phyloP scores from a whole-genome alignment of 1,139 yeast species.

The Lodderomyces margitis region DNA sequence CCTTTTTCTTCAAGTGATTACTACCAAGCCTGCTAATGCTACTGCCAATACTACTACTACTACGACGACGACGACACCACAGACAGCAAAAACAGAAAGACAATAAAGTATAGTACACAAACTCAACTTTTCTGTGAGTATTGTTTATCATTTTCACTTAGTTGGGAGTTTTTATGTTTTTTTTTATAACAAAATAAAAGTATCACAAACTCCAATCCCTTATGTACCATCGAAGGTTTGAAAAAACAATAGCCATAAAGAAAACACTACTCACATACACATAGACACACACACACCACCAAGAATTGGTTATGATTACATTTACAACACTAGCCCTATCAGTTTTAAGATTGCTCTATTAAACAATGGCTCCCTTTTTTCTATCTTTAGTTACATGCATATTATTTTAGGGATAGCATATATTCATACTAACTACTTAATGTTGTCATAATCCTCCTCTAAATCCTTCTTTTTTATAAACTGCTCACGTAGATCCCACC shows the following conservation, averaged over 20 bases:
- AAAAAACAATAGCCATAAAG: neutral
- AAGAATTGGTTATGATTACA: too few species aligned
- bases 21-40: too few species aligned
- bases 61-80: too few species aligned
- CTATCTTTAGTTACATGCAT: neutral
- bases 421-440: conserved; percentile 1
- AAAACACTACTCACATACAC: neutral
- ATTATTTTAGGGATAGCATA: neutral
- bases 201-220: neutral
- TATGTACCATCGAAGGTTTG: conserved; percentile 2
- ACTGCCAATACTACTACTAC: too few species aligned
- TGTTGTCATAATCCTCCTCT: neutral
- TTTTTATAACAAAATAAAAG: neutral
- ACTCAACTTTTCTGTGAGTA: neutral
- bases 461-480: neutral
- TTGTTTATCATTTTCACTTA: conserved; percentile 1
- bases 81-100: too few species aligned
- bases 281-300: too few species aligned
- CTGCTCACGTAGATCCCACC: neutral
- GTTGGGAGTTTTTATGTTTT: neutral
- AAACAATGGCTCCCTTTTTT: neutral
- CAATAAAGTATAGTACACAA: too few species aligned
- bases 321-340: too few species aligned
- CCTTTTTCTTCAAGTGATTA: neutral
- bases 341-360: too few species aligned